A percentile compares a stretch with the other conserved stretches of the same genome.
phyloP scores from a whole-genome alignment of 495 filamentous ascomycete genomes.

The Clohesyomyces aquaticus region DNA sequence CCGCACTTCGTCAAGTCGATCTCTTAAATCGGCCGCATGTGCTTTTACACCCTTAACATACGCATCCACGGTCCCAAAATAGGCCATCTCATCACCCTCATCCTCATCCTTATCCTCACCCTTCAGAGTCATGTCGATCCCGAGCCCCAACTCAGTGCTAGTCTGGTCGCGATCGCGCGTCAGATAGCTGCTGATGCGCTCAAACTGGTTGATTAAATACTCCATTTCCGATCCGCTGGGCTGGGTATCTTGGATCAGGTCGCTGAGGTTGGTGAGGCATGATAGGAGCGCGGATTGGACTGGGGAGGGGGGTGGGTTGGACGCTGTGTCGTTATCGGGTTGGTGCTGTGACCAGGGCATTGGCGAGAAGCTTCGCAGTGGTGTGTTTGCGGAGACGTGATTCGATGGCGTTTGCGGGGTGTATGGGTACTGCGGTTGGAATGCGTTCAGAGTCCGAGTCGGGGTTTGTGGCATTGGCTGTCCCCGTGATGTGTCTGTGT shows the following conservation, averaged over 20 bases:
- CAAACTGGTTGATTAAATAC: slow-evolving; percentile 21
- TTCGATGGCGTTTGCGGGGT: slow-evolving; percentile 18
- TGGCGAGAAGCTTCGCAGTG: not conserved
- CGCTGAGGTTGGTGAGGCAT: slow-evolving; percentile 10
- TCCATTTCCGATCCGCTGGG: slow-evolving; percentile 28
- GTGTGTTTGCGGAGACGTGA: not conserved
- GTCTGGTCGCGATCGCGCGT: not conserved
- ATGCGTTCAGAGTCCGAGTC: not conserved
- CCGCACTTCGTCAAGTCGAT: not conserved
- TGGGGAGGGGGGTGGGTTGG: not conserved
- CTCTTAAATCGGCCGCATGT: not conserved
- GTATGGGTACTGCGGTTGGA: slow-evolving; percentile 19
- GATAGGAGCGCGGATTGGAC: slow-evolving; percentile 23
- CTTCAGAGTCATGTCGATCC: not conserved
- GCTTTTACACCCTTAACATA: not conserved
- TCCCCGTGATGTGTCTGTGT: not conserved
- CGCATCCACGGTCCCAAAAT: too few species aligned
- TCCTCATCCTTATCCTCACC: not conserved
- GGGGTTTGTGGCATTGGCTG: not conserved
- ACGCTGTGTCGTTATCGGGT: too few species aligned
- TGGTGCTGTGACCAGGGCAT: slow-evolving; percentile 16
- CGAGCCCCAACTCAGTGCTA: not conserved
- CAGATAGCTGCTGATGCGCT: slow-evolving; percentile 7
- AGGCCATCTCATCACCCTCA: not conserved
- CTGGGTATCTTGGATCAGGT: slow-evolving; percentile 13